Conservation (phyloP, 2,329 filamentous ascomycete genomes). For the Aspergillus unguis region DNA sequence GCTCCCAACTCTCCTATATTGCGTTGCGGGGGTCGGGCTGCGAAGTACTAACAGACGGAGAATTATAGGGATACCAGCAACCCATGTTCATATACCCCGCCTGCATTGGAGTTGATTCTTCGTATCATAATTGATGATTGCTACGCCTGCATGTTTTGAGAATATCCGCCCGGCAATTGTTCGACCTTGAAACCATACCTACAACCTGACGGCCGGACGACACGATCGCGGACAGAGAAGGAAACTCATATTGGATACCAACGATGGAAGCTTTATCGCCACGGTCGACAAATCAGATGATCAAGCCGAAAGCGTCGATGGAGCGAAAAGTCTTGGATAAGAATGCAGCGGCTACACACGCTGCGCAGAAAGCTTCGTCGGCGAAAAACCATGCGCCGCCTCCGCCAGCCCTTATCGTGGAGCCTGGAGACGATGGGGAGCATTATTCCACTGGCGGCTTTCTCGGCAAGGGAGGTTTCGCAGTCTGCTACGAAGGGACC, state of each 20-base stretch:
- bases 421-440: constrained; percentile 45
- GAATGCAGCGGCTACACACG: constrained; percentile 28
- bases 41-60: constrained; percentile 7
- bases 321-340: constrained; percentile 40
- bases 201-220: constrained; percentile 10
- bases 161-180: constrained; percentile 8
- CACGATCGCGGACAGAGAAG: constrained; percentile 1
- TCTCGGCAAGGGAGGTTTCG: constrained; percentile 51
- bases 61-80: constrained; percentile 5
- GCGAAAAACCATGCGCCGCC: constrained; percentile 46
- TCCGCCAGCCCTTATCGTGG: constrained; percentile 43
- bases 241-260: neutral
- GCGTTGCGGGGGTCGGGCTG: neutral
- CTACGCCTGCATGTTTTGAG: constrained; percentile 14
- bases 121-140: constrained; percentile 22
- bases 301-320: constrained; percentile 40
- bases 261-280: constrained; percentile 50
- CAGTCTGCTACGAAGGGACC: constrained; percentile 49
- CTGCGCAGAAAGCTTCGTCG: constrained; percentile 31
- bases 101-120: constrained; percentile 14
- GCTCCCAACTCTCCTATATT: neutral
- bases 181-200: constrained; percentile 22
- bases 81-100: constrained; percentile 18
- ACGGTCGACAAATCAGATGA: constrained; percentile 46
- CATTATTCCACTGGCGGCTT: constrained; percentile 46